Base-by-base conservation (phyloP, 2,329 filamentous ascomycete genomes). In the Neoarthrinium moseri region DNA sequence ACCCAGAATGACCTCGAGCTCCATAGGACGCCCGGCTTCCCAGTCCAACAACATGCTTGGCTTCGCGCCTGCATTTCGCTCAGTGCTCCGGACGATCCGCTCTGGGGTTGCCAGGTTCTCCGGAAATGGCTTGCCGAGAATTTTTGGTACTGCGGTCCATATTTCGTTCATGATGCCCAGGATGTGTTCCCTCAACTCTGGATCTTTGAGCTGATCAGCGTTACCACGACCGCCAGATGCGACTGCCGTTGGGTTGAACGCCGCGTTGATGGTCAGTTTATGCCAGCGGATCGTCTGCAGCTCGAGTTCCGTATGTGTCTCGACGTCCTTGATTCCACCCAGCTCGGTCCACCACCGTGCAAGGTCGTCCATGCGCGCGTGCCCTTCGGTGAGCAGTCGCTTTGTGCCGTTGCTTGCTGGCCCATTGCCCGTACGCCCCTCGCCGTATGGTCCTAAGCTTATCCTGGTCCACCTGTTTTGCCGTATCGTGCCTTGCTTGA, bases 381-480 rank as follows among this genome's bases (percentile, higher is more conserved):
- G 57, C 6, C 72, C 73, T 22, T 62, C 59, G 10, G 49, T 52
- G 40, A 59, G 53, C 3, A 73, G 56, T 23, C 62, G 56, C 40
- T 62, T 36, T 39, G 58, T 55, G 10, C 41, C 33, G 7, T 35
- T n/a, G 23, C 47, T 26, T 15, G 37, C 20, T 8, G 40, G 17
- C 3, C 58, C 46, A 45, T 67, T 51, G 33, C 66, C 62, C 52
- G 69, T 59, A 53, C 73, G 60, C 12, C 79, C 76, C 15, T 78
- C 62, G 2, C 75, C 74, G 62, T 84, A 88, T 11, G 84, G 81
- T 0, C 85, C 86, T 42, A 87, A 74, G 57, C 83, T 85, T 49
- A 88, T 83, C 32, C 85, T 70, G 35, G 86, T 89, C 86, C 86
- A 89, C 30, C 84, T 77, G 61, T 88, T 87, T 65, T 89, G 86